Evolutionary conservation across 2,329 filamentous ascomycete genomes (phyloP).

Genomic region (Colletotrichum noveboracense): DNA sequence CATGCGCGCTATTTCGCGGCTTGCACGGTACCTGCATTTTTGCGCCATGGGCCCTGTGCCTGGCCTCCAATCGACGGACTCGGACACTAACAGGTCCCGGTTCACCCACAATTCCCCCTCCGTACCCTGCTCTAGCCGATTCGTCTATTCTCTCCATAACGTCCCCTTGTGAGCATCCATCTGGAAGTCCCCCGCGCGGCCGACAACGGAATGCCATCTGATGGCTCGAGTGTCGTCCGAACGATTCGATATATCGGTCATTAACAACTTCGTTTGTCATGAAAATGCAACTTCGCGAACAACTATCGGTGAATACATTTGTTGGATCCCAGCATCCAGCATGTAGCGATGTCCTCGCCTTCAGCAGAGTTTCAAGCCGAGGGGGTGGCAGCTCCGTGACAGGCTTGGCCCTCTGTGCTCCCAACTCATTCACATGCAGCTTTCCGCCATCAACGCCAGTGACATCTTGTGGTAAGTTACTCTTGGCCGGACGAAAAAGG

Average conservation of each 20-base stretch:
- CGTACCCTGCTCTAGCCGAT: not conserved
- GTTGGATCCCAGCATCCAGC: not conserved
- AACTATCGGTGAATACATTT: not conserved
- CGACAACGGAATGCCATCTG: not conserved
- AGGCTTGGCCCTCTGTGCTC: not conserved
- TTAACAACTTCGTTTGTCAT: not conserved
- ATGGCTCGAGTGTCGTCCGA: not conserved
- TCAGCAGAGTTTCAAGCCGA: not conserved
- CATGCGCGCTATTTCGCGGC: constrained; percentile 4
- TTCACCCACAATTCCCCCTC: not conserved
- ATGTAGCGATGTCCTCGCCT: not conserved
- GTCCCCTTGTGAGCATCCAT: not conserved
- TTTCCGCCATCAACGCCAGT: not conserved
- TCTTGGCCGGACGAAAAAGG: not conserved
- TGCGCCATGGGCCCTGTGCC: not conserved
- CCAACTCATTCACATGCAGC: not conserved
- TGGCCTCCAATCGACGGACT: constrained; percentile 1
- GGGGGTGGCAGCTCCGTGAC: not conserved
- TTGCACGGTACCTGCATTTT: constrained; percentile 18
- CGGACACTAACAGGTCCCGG: constrained; percentile 6
- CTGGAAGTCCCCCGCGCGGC: not conserved
- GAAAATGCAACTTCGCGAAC: not conserved
- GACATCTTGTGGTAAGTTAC: not conserved
- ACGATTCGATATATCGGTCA: not conserved
- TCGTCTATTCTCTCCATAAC: not conserved